Evolutionary conservation across 2,329 filamentous ascomycete species (phyloP).

Genomic region (Pseudocercospora musae): DNA sequence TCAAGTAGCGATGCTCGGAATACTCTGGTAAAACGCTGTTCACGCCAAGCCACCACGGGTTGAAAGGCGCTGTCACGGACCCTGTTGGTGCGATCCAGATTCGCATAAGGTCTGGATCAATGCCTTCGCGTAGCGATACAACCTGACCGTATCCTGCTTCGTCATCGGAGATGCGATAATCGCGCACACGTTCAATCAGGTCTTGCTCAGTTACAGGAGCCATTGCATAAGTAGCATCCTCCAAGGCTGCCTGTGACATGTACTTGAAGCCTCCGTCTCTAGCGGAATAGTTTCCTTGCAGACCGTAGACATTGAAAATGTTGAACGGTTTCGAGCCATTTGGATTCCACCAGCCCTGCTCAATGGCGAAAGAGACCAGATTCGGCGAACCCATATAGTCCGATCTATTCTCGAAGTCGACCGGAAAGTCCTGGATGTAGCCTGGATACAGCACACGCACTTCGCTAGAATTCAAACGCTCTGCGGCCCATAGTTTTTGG

Average conservation of each 20-base stretch:
- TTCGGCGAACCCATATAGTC: conserved; percentile 37
- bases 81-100: conserved; percentile 37
- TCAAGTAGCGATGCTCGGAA: conserved; percentile 37
- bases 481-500: conserved; percentile 36
- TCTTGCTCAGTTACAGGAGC: conserved; percentile 51
- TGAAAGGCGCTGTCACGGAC: conserved; percentile 37
- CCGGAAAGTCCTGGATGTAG: conserved; percentile 38
- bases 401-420: conserved; percentile 30
- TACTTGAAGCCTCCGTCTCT: conserved; percentile 38
- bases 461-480: conserved; percentile 33
- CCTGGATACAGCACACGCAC: conserved; percentile 37
- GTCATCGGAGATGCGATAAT: conserved; percentile 37
- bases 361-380: conserved; percentile 36
- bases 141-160: conserved; percentile 39
- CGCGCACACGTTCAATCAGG: conserved; percentile 42
- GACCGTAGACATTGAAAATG: conserved; percentile 37
- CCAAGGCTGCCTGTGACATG: conserved; percentile 38
- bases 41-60: conserved; percentile 38
- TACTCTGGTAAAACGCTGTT: conserved; percentile 33
- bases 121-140: conserved; percentile 28
- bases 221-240: conserved; percentile 40
- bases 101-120: conserved; percentile 34
- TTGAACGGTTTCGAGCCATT: conserved; percentile 35
- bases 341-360: conserved; percentile 37
- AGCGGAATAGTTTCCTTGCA: conserved; percentile 32